Conservation (phyloP, 305 asterid genomes). For the Fraxinus baroniana region DNA sequence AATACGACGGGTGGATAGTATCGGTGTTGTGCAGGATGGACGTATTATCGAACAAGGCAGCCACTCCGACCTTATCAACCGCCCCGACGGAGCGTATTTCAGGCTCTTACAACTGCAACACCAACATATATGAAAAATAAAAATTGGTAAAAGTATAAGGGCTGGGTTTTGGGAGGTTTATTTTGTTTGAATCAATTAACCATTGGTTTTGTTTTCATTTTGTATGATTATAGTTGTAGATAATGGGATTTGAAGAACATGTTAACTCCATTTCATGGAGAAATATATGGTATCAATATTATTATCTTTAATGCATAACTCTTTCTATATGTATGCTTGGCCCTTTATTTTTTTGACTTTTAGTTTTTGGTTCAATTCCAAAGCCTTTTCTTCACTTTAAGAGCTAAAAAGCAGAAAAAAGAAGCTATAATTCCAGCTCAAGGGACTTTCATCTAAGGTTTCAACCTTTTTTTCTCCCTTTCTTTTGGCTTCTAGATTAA, state of each 20-base stretch:
- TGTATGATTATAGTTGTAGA: slow-evolving; percentile 48
- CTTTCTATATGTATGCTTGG: neutral
- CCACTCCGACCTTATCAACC: slow-evolving; percentile 71
- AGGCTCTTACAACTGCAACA: slow-evolving; percentile 88
- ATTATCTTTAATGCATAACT: neutral
- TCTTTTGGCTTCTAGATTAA: neutral
- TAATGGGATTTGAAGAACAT: slow-evolving; percentile 28
- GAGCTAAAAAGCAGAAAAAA: neutral
- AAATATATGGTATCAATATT: neutral
- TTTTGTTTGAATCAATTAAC: slow-evolving; percentile 26
- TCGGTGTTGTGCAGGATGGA: slow-evolving; percentile 89
- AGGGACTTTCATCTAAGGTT: neutral
- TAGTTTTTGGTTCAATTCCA: neutral
- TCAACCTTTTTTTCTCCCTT: neutral
- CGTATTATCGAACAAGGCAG: slow-evolving; percentile 90
- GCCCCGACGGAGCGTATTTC: slow-evolving; percentile 81
- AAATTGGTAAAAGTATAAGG: slow-evolving; percentile 8
- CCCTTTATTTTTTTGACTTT: neutral
- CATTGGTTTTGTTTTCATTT: slow-evolving; percentile 37
- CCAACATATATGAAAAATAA: slow-evolving; percentile 56
- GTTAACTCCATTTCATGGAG: neutral
- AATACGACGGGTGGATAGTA: slow-evolving; percentile 74
- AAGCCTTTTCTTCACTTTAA: neutral
- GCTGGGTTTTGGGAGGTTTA: slow-evolving; percentile 11
- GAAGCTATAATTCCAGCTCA: neutral